These are phyloP conservation scores for Styphnolobium japonicum DNA, from an alignment of 306 rosid genomes.

Conservation along the genomic window DNA sequence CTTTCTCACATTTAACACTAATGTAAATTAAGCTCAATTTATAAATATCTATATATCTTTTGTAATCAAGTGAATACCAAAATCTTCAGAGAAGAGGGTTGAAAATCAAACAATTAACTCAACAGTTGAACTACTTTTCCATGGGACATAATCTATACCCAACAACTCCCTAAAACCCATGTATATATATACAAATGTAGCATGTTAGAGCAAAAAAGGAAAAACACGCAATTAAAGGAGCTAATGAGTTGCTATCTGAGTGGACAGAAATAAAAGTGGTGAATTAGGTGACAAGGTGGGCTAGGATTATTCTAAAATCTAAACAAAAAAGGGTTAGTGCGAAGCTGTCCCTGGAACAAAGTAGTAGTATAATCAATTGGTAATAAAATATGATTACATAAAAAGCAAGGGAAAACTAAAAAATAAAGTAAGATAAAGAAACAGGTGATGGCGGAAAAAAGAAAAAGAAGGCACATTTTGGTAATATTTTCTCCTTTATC, in stretches of 20 bases:
- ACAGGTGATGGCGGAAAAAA: constrained; percentile 34
- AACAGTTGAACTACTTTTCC: neutral
- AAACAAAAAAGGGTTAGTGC: constrained; percentile 45
- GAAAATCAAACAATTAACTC: neutral
- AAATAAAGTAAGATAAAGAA: constrained; percentile 9
- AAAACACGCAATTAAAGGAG: constrained; percentile 32
- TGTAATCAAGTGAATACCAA: neutral
- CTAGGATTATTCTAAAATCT: constrained; percentile 39
- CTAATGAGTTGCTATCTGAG: constrained; percentile 6
- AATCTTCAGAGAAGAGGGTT: neutral
- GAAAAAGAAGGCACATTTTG: constrained; percentile 44
- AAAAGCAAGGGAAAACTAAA: neutral
- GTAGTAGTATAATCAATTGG: constrained; percentile 28
- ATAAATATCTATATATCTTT: neutral
- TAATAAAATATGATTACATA: constrained; percentile 39
- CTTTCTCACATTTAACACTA: too few relatives aligned
- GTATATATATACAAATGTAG: constrained; percentile 22
- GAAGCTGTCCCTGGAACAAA: constrained; percentile 37
- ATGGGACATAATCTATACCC: neutral
- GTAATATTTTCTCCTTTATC: constrained; percentile 39
- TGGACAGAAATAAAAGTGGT: constrained; percentile 35
- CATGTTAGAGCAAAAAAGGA: constrained; percentile 34
- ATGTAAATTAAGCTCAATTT: too few relatives aligned
- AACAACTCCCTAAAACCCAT: constrained; percentile 16
- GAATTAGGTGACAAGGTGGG: constrained; percentile 47